These are phyloP conservation scores for Fusarium vanettenii DNA, from an alignment of 2,329 filamentous ascomycete species.

Conservation along the genomic window DNA sequence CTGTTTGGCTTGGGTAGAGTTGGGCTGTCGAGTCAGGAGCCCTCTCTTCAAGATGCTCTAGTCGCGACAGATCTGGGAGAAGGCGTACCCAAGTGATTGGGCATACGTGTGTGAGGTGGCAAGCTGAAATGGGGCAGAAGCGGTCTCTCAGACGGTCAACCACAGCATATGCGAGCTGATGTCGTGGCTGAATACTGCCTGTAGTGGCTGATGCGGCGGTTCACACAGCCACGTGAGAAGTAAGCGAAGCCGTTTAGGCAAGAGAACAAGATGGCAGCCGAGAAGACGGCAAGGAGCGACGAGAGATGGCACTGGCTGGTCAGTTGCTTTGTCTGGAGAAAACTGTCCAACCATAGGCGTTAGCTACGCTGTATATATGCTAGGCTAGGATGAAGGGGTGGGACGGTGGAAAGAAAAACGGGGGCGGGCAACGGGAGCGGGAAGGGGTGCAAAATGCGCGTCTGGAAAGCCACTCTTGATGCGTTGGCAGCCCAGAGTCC, in stretches of 20 bases:
- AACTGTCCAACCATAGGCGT: slow-evolving; percentile 52
- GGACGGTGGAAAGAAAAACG: slow-evolving; percentile 31
- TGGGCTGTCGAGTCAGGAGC: slow-evolving; percentile 57
- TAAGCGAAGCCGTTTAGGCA: slow-evolving; percentile 25
- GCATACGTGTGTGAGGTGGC: slow-evolving; percentile 73
- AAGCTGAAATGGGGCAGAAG: slow-evolving; percentile 61
- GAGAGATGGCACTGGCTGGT: slow-evolving; percentile 39
- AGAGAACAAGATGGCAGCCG: slow-evolving; percentile 8
- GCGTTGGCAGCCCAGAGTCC: slow-evolving; percentile 49
- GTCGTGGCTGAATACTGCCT: slow-evolving; percentile 53
- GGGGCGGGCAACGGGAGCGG: slow-evolving; percentile 37
- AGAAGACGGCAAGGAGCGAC: slow-evolving; percentile 32
- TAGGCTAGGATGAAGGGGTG: slow-evolving; percentile 39
- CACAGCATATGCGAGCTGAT: slow-evolving; percentile 71
- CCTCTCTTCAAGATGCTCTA: slow-evolving; percentile 7
- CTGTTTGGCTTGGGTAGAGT: slow-evolving; percentile 54
- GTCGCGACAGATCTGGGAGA: slow-evolving; percentile 58
- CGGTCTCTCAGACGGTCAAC: slow-evolving; percentile 63
- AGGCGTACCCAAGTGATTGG: slow-evolving; percentile 66
- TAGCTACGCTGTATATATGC: slow-evolving; percentile 49
- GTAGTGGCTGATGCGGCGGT: slow-evolving; percentile 47
- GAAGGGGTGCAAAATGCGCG: slow-evolving; percentile 42
- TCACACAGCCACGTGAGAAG: slow-evolving; percentile 58
- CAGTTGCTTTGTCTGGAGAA: slow-evolving; percentile 39
- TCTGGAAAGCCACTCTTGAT: slow-evolving; percentile 50